Evolutionary conservation across 257 asterid species (phyloP), one percentile per base, ranked within the genome.

Genomic region (Scutellaria galericulata): DNA sequence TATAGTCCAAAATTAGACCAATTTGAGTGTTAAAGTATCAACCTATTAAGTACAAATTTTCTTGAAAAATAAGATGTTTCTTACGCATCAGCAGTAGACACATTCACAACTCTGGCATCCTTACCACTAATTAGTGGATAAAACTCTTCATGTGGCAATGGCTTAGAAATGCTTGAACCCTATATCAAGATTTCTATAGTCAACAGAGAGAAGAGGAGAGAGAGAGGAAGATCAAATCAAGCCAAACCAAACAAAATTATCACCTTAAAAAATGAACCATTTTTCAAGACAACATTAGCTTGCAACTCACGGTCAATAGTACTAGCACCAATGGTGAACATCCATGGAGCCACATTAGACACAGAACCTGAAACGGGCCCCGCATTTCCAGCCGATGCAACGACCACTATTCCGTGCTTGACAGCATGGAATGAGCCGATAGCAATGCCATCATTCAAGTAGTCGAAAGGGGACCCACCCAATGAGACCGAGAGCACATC

Each of bases 291-390:
- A 59, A 78, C 81, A 20, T 55, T 12, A 3, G 85, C 67, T 10
- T 58, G 73, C 14, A 75, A 79, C 5, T 15, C 39, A 0, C 95
- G 84, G 51, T 84, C 96, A 2, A 84, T n/a, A 11, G 90, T 88
- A 59, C 97, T 90, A 3, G 96, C 97, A 1, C 78, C 97, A 0
- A 90, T 92, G 3, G 96, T 88, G 18, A 88, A 64, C 1, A 85
- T 70, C 97, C 97, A 88, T 0, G 97, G 97, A 0, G 97, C 96
- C 0, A 77, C 80, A 14, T 88, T 90, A 0, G 86, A 5, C 7
- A 90, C 89, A 2, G 90, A 10, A 42, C 72, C 80, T 0, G 78
- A 54, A 0, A 0, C 0, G 0, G 88, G 86, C 1, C 97, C 97
- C 0, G n/a, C 1, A 27, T 90, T 90, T 9, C 96, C 93, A 9